A percentile compares a stretch with the other conserved stretches of the same genome.
Conservation (phyloP, 2,329 filamentous ascomycete species). For the Metarhizium guizhouense region DNA sequence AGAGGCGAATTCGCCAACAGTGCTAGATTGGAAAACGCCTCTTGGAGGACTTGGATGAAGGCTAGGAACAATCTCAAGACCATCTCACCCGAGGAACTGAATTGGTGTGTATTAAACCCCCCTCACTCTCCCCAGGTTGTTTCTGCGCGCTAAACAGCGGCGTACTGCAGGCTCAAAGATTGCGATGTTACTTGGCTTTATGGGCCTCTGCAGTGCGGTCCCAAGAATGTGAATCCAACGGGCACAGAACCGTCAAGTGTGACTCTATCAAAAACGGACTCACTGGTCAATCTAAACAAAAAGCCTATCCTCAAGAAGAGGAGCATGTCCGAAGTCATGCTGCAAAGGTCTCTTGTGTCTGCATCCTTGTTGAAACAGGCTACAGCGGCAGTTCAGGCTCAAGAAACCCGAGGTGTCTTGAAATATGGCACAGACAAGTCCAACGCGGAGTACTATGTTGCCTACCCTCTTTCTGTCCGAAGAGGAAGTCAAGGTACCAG, state of each 20-base stretch:
- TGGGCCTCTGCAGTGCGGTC: conserved; percentile 74
- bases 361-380: conserved; percentile 87
- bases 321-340: conserved; percentile 91
- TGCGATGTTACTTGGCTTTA: conserved; percentile 98
- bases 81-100: conserved; percentile 81
- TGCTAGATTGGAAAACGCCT: conserved; percentile 83
- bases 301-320: conserved; percentile 96
- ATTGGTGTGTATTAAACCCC: conserved; percentile 58
- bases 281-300: conserved; percentile 57
- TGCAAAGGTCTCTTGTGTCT: conserved; percentile 79
- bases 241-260: conserved; percentile 32
- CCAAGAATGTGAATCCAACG: conserved; percentile 41
- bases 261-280: conserved; percentile 44
- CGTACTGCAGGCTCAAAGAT: conserved; percentile 70
- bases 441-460: conserved; percentile 61
- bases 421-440: conserved; percentile 52
- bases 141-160: conserved; percentile 16
- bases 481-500: conserved; percentile 53
- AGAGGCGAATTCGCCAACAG: conserved; percentile 72
- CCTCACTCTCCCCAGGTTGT: background rate
- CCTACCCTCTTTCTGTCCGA: conserved; percentile 53
- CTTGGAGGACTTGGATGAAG: conserved; percentile 96
- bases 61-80: conserved; percentile 80
- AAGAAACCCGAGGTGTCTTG: conserved; percentile 50
- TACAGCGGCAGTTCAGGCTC: conserved; percentile 75